Evolutionary conservation across 345 rosid species (phyloP).

Genomic region (Citrus sinensis): DVS_A1.0 CM039163.1:4620001-4620500

Average conservation of each 20-base stretch:
- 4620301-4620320: background rate
- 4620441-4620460: too few species aligned
- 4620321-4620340: background rate
- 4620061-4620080: slow-evolving; percentile 35
- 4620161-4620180: background rate
- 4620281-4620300: background rate
- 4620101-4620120: background rate
- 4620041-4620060: slow-evolving; percentile 21
- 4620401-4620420: background rate
- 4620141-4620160: background rate
- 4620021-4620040: slow-evolving; percentile 20
- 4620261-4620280: background rate
- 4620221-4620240: background rate
- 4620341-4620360: background rate
- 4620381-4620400: background rate
- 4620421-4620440: background rate
- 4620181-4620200: background rate
- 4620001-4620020: background rate
- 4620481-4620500: background rate
- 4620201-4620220: background rate
- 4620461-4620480: too few species aligned
- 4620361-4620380: background rate
- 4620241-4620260: too few species aligned
- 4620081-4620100: slow-evolving; percentile 34
- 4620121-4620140: too few species aligned